Conservation (phyloP, 345 rosid genomes). For the Stellera chamaejasme region DNA sequence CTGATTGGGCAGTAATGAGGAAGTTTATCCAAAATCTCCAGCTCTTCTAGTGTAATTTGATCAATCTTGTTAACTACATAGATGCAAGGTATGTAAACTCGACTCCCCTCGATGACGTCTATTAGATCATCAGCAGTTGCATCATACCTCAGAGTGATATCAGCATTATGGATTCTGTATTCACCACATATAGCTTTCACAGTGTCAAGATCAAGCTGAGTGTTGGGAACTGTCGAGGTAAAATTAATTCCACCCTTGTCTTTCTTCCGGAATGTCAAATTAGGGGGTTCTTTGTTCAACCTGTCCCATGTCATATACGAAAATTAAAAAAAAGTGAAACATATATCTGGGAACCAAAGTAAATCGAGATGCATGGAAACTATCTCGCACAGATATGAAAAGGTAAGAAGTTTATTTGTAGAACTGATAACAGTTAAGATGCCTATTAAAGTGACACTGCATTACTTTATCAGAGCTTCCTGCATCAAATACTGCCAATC, state of each 20-base stretch:
- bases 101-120: slow-evolving; percentile 95
- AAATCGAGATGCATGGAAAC: not conserved
- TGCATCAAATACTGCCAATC: no score
- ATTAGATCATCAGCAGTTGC: slow-evolving; percentile 99
- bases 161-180: slow-evolving; percentile 94
- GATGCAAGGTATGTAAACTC: slow-evolving; percentile 97
- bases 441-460: no score
- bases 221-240: slow-evolving; percentile 74
- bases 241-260: slow-evolving; percentile 97
- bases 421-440: no score
- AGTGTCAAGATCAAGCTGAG: slow-evolving; percentile 90
- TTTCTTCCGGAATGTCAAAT: slow-evolving; percentile 94
- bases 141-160: slow-evolving; percentile 85
- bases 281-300: slow-evolving; percentile 98
- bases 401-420: no score
- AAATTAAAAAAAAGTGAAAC: not conserved
- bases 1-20: slow-evolving; percentile 99
- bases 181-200: slow-evolving; percentile 97
- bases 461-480: no score
- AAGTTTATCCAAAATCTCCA: slow-evolving; percentile 91
- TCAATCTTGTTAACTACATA: slow-evolving; percentile 93
- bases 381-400: no score
- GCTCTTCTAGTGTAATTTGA: slow-evolving; percentile 91
- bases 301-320: slow-evolving; percentile 27
- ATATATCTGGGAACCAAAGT: not conserved